phyloP scores from a whole-genome alignment of 805 yeast genomes.

The Kluyveromyces dobzhanskii region DNA sequence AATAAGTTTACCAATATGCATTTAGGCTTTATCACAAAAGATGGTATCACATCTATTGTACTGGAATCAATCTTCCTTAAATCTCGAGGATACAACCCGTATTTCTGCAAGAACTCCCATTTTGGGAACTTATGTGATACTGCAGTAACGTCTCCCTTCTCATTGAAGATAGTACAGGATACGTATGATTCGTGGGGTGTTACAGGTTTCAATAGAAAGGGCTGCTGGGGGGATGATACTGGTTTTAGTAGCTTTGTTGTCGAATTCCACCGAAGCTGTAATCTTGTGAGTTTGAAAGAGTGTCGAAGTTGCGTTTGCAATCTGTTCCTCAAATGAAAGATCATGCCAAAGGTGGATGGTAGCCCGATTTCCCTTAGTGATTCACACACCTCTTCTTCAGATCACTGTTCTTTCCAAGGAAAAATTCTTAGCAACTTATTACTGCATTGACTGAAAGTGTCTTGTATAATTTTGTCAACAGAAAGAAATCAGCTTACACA shows the following conservation, averaged over 20 bases:
- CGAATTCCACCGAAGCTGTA: constrained; percentile 5
- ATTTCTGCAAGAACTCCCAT: constrained; percentile 62
- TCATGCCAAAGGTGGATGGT: background rate
- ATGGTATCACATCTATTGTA: constrained; percentile 78
- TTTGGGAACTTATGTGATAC: constrained; percentile 77
- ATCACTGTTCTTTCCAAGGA: too few relatives aligned
- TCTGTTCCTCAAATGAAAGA: background rate
- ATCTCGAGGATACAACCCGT: constrained; percentile 78
- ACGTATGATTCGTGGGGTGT: constrained; percentile 41
- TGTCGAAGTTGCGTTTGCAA: background rate
- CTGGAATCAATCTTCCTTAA: constrained; percentile 71
- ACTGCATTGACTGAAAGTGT: too few relatives aligned
- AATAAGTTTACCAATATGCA: constrained; percentile 76
- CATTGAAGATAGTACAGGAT: constrained; percentile 76
- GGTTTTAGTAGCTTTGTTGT: constrained; percentile 1
- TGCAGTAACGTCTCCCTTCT: constrained; percentile 62
- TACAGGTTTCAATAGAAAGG: constrained; percentile 29
- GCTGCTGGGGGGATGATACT: constrained; percentile 2
- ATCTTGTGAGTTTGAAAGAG: background rate
- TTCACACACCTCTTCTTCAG: too few relatives aligned
- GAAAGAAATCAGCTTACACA: too few relatives aligned
- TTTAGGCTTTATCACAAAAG: constrained; percentile 67
- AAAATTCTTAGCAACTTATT: too few relatives aligned
- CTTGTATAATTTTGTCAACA: too few relatives aligned
- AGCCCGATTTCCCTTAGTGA: too few relatives aligned